These are phyloP conservation scores for Prunus mira DNA, from an alignment of 306 rosid genomes.

Conservation along the genomic window DNA sequence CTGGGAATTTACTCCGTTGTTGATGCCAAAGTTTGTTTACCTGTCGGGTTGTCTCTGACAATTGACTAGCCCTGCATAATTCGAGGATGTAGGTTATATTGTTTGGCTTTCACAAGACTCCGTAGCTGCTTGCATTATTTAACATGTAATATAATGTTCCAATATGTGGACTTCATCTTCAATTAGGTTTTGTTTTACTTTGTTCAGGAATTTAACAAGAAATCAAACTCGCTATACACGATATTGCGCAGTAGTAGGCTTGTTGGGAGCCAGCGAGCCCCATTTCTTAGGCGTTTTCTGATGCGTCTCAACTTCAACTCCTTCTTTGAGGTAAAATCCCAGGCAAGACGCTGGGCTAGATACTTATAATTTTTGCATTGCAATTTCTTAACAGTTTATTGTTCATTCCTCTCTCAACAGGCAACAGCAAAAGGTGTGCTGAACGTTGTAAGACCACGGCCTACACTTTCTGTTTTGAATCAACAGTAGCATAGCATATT, in stretches of 20 bases:
- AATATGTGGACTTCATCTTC: conserved; percentile 1
- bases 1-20: background rate
- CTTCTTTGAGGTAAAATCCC: conserved; percentile 73
- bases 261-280: conserved; percentile 96
- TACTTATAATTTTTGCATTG: background rate
- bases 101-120: background rate
- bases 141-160: conserved; percentile 5
- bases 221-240: conserved; percentile 93
- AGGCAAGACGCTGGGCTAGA: background rate
- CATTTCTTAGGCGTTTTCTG: conserved; percentile 86
- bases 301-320: conserved; percentile 85
- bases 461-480: conserved; percentile 58
- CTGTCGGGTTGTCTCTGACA: background rate
- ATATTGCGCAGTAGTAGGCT: conserved; percentile 96
- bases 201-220: conserved; percentile 88
- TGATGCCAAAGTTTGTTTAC: no score
- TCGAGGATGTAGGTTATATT: no score
- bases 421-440: conserved; percentile 92
- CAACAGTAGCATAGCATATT: conserved; percentile 37
- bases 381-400: conserved; percentile 4
- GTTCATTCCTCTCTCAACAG: conserved; percentile 32
- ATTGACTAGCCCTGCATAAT: background rate
- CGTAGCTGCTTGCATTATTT: background rate
- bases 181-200: conserved; percentile 4
- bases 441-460: conserved; percentile 87